These are phyloP conservation scores for Misopates orontium DNA, from an alignment of 257 asterid species.

Conservation along the genomic window DNA sequence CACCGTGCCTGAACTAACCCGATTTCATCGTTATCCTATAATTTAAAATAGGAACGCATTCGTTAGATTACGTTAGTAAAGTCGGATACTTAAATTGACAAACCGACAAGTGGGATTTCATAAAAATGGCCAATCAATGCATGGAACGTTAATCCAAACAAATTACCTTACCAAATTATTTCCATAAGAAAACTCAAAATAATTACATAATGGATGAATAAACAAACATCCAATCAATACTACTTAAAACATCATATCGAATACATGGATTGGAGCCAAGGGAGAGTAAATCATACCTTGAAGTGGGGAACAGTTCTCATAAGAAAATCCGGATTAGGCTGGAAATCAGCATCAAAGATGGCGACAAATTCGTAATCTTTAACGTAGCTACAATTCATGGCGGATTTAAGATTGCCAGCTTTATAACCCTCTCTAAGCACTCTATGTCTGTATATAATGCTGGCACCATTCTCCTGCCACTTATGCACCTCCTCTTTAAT, in stretches of 20 bases:
- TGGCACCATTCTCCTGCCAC: slow-evolving; percentile 81
- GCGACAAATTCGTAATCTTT: slow-evolving; percentile 91
- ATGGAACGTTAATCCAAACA: slow-evolving; percentile 8
- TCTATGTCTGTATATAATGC: slow-evolving; percentile 80
- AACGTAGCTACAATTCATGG: slow-evolving; percentile 91
- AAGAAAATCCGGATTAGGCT: slow-evolving; percentile 86
- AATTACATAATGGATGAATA: not conserved
- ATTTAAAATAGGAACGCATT: slow-evolving; percentile 9
- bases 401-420: slow-evolving; percentile 93
- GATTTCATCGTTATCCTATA: slow-evolving; percentile 85
- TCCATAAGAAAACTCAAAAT: not conserved
- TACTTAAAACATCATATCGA: not conserved
- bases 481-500: slow-evolving; percentile 82
- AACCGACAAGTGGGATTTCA: not conserved
- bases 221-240: slow-evolving; percentile 2
- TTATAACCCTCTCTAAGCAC: slow-evolving; percentile 91
- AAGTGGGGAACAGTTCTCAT: slow-evolving; percentile 77
- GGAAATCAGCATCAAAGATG: slow-evolving; percentile 93
- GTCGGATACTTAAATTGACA: not conserved
- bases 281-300: slow-evolving; percentile 49
- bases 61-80: not conserved
- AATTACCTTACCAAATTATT: not conserved
- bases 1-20: slow-evolving; percentile 97
- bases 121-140: not conserved
- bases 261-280: not conserved